phyloP scores from a whole-genome alignment of 2,329 filamentous ascomycete genomes.

The Thyridium curvatum region DNA sequence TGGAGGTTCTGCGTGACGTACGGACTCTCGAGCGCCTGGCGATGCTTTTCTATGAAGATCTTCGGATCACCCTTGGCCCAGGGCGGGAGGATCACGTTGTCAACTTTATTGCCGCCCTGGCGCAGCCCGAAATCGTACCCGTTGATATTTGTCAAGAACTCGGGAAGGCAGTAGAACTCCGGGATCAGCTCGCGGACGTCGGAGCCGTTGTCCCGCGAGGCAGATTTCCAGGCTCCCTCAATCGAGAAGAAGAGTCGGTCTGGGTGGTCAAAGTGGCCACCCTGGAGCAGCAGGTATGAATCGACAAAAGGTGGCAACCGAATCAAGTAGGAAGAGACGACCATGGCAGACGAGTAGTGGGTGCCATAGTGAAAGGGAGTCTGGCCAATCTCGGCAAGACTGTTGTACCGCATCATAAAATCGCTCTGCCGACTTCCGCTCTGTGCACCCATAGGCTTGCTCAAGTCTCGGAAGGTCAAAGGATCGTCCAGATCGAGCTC shows the following conservation, averaged over 20 bases:
- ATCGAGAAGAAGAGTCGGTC: conserved; percentile 94
- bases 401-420: conserved; percentile 78
- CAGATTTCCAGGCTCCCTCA: conserved; percentile 83
- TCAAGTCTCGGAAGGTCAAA: conserved; percentile 80
- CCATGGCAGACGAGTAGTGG: conserved; percentile 98
- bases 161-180: conserved; percentile 94
- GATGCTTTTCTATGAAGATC: conserved; percentile 90
- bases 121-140: conserved; percentile 87
- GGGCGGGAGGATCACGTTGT: conserved; percentile 81
- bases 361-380: conserved; percentile 96
- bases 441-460: conserved; percentile 95
- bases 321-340: conserved; percentile 93
- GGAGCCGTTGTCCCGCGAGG: conserved; percentile 82
- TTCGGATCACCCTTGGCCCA: conserved; percentile 97
- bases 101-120: conserved; percentile 73
- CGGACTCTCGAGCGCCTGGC: conserved; percentile 90
- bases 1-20: conserved; percentile 87
- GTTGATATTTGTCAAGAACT: conserved; percentile 92
- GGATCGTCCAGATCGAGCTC: conserved; percentile 84
- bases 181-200: conserved; percentile 93
- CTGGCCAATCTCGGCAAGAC: conserved; percentile 87
- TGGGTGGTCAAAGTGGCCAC: conserved; percentile 93
- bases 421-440: conserved; percentile 67
- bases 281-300: conserved; percentile 88
- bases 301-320: conserved; percentile 93